Conservation (phyloP, 73 alveolate species). For the Loxodes magnus region DNA sequence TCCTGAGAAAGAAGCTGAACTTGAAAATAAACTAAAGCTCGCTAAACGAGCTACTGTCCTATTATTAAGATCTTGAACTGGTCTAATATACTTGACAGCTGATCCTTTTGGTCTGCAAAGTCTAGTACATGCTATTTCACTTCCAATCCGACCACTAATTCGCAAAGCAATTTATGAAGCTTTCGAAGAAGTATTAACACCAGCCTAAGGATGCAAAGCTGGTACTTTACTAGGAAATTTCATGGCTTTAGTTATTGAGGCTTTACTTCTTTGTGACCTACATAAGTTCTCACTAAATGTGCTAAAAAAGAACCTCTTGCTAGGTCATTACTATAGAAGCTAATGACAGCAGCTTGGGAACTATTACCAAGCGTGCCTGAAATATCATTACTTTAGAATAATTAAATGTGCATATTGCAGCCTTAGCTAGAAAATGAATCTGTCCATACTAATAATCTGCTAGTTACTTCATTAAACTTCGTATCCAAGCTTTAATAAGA, state of each 20-base stretch:
- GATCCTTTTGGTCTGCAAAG: conserved; percentile 1
- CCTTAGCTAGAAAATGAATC: too few species aligned
- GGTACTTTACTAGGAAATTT: too few species aligned
- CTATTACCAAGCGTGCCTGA: too few species aligned
- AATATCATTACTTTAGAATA: too few species aligned
- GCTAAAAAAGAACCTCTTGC: too few species aligned
- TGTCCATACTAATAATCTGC: too few species aligned
- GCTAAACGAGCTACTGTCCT: background rate
- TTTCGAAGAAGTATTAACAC: conserved; percentile 4
- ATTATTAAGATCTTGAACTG: background rate
- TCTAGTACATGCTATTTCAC: background rate
- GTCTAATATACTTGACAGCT: background rate
- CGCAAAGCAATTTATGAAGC: background rate
- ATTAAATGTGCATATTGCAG: too few species aligned
- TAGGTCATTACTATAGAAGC: too few species aligned
- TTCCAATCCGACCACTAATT: conserved; percentile 1
- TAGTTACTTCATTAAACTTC: conserved; percentile 1
- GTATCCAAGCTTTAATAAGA: background rate
- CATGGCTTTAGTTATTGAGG: conserved; percentile 4
- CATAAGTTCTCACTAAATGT: too few species aligned
- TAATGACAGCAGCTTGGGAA: too few species aligned
- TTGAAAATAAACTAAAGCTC: background rate
- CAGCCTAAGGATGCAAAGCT: too few species aligned
- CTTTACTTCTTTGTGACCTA: conserved; percentile 1
- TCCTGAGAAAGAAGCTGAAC: background rate